These are phyloP conservation scores for Dactylonectria estremocensis DNA, from an alignment of 2,329 filamentous ascomycete genomes.

Conservation along the genomic window DNA sequence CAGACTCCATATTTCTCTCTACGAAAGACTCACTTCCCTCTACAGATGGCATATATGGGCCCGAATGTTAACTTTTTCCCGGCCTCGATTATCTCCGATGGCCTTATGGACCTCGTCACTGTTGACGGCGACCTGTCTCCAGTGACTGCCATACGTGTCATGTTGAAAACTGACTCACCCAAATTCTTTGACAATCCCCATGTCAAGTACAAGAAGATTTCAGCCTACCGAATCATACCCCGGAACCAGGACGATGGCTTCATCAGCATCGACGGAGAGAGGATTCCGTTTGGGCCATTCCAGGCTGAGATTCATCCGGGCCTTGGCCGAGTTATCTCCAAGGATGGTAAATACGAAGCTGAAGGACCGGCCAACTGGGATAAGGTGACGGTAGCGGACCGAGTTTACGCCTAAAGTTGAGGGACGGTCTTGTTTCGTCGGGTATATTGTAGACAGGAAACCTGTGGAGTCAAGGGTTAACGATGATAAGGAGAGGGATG, in stretches of 20 bases:
- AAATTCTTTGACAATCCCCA: slow-evolving; percentile 85
- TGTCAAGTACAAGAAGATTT: slow-evolving; percentile 86
- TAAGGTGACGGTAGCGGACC: too few relatives aligned
- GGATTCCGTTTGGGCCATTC: slow-evolving; percentile 88
- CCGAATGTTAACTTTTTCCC: slow-evolving; percentile 90
- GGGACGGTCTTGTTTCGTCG: too few relatives aligned
- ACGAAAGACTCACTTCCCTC: too few relatives aligned
- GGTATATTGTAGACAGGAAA: too few relatives aligned
- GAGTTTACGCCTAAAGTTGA: too few relatives aligned
- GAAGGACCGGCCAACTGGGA: slow-evolving; percentile 69
- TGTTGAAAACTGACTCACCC: slow-evolving; percentile 80
- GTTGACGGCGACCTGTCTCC: slow-evolving; percentile 83
- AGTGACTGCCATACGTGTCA: slow-evolving; percentile 75
- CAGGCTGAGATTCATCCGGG: slow-evolving; percentile 91
- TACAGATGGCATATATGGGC: slow-evolving; percentile 90
- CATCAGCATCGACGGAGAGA: slow-evolving; percentile 95
- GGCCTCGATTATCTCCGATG: slow-evolving; percentile 85
- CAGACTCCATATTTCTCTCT: too few relatives aligned
- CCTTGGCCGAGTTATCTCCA: slow-evolving; percentile 86
- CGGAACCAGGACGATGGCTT: slow-evolving; percentile 80
- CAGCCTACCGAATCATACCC: slow-evolving; percentile 87
- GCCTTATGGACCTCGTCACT: slow-evolving; percentile 86
- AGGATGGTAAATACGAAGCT: slow-evolving; percentile 80
- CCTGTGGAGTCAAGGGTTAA: too few relatives aligned
- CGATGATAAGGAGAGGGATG: too few relatives aligned